A percentile compares a stretch with the other conserved stretches of the same genome.
Evolutionary conservation across 305 asterid species (phyloP).

Genomic region (Fraxinus albicans): DNA sequence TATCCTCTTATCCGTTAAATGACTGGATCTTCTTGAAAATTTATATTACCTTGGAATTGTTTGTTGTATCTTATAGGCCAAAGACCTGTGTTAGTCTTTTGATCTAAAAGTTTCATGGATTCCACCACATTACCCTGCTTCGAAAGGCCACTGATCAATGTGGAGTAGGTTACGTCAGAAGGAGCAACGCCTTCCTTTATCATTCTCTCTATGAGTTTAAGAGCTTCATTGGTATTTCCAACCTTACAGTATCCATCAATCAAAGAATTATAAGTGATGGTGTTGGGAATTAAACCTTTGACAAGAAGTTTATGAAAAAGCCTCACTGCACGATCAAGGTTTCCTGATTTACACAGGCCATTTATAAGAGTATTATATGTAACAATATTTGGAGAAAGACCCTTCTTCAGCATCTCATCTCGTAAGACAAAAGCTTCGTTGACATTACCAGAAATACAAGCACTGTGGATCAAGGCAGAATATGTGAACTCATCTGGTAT

Average conservation of each 20-base stretch:
- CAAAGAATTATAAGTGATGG: slow-evolving; percentile 67
- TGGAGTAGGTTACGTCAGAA: slow-evolving; percentile 47
- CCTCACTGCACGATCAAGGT: slow-evolving; percentile 66
- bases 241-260: slow-evolving; percentile 62
- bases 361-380: slow-evolving; percentile 76
- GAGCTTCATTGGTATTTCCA: slow-evolving; percentile 56
- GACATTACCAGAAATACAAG: slow-evolving; percentile 57
- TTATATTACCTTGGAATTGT: slow-evolving; percentile 34
- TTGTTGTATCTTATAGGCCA: slow-evolving; percentile 26
- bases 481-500: slow-evolving; percentile 81
- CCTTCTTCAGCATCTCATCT: slow-evolving; percentile 76
- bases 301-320: slow-evolving; percentile 64
- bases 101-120: slow-evolving; percentile 39
- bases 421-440: slow-evolving; percentile 76
- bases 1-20: background rate
- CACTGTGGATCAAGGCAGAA: slow-evolving; percentile 66
- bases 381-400: slow-evolving; percentile 69
- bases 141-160: slow-evolving; percentile 42
- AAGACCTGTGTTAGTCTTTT: slow-evolving; percentile 41
- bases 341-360: slow-evolving; percentile 79
- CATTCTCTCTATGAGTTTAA: slow-evolving; percentile 66
- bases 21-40: slow-evolving; percentile 2
- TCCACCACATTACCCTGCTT: slow-evolving; percentile 46
- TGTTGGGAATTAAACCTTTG: slow-evolving; percentile 56
- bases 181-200: slow-evolving; percentile 56